phyloP scores from a whole-genome alignment of 2,329 filamentous ascomycete species.

The Cladophialophora immunda region DNA sequence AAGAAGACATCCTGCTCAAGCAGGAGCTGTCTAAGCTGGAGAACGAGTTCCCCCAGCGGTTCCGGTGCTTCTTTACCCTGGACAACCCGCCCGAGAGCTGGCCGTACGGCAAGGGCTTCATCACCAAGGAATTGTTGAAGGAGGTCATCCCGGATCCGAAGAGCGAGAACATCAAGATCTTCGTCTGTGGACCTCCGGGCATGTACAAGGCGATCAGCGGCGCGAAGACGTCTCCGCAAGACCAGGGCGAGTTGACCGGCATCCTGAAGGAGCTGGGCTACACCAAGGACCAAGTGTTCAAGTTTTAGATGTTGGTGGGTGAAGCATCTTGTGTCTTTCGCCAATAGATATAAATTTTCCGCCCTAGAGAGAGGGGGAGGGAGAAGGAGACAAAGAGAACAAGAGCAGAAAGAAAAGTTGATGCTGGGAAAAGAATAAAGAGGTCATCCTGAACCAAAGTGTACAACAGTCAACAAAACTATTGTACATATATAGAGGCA shows the following conservation, averaged over 20 bases:
- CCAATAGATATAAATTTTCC: not conserved
- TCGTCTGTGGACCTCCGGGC: conserved; percentile 91
- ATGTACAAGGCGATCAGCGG: conserved; percentile 95
- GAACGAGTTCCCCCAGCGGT: conserved; percentile 93
- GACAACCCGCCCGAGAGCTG: conserved; percentile 84
- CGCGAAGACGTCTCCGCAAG: conserved; percentile 85
- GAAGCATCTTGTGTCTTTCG: not conserved
- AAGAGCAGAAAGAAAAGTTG: not conserved
- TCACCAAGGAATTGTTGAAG: conserved; percentile 93
- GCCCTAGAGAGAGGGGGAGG: not conserved
- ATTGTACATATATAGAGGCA: not conserved
- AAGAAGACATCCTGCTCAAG: conserved; percentile 92
- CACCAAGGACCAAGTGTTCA: conserved; percentile 90
- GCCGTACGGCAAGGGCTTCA: conserved; percentile 78
- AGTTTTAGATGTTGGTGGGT: conserved; percentile 69
- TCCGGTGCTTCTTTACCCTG: conserved; percentile 93
- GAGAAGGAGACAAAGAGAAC: not conserved
- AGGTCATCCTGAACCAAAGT: not conserved
- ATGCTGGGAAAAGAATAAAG: not conserved
- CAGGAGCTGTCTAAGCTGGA: conserved; percentile 84
- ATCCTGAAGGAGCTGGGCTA: conserved; percentile 85
- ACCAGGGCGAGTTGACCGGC: conserved; percentile 90
- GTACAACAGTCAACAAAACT: not conserved
- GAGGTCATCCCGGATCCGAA: conserved; percentile 93
- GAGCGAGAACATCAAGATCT: conserved; percentile 91